Percentiles rank a stretch among this genome's conserved stretches.
phyloP scores from a whole-genome alignment of 768 basidiomycete genomes.

The Coprinellus micaceus region DNA sequence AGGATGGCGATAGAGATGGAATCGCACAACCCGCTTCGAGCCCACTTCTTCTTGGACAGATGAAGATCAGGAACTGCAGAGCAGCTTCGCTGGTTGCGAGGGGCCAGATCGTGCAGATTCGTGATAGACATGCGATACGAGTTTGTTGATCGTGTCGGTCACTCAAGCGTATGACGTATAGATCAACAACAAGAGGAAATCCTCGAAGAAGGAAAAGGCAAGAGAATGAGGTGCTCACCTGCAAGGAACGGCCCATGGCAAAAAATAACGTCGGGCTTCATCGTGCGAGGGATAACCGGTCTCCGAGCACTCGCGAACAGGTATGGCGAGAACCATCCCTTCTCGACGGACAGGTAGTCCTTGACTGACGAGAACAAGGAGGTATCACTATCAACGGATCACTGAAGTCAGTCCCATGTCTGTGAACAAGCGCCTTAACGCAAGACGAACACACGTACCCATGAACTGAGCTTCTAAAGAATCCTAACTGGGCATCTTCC shows the following conservation, averaged over 20 bases:
- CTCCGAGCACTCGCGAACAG: conserved; percentile 57
- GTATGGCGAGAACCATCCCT: conserved; percentile 69
- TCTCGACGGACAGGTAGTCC: conserved; percentile 59
- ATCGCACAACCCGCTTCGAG: too few relatives aligned
- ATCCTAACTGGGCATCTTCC: conserved; percentile 57
- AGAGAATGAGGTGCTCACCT: conserved; percentile 28
- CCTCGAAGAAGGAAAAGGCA: too few relatives aligned
- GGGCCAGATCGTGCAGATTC: too few relatives aligned
- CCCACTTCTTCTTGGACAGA: too few relatives aligned
- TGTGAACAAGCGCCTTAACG: background rate
- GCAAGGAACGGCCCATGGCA: conserved; percentile 62
- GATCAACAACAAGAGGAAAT: too few relatives aligned
- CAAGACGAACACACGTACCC: conserved; percentile 31
- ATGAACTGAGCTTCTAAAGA: conserved; percentile 59
- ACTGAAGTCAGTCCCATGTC: background rate
- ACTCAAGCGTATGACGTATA: too few relatives aligned
- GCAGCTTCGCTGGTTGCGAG: too few relatives aligned
- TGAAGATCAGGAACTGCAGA: too few relatives aligned
- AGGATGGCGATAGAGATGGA: background rate
- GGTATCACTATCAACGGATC: conserved; percentile 36
- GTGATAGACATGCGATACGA: too few relatives aligned
- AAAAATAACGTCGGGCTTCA: conserved; percentile 64
- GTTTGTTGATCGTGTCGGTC: too few relatives aligned
- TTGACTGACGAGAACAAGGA: conserved; percentile 59
- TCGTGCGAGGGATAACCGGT: conserved; percentile 56